Conservation (phyloP, 2,329 filamentous ascomycete genomes). For the Clarireedia homoeocarpa region DNA sequence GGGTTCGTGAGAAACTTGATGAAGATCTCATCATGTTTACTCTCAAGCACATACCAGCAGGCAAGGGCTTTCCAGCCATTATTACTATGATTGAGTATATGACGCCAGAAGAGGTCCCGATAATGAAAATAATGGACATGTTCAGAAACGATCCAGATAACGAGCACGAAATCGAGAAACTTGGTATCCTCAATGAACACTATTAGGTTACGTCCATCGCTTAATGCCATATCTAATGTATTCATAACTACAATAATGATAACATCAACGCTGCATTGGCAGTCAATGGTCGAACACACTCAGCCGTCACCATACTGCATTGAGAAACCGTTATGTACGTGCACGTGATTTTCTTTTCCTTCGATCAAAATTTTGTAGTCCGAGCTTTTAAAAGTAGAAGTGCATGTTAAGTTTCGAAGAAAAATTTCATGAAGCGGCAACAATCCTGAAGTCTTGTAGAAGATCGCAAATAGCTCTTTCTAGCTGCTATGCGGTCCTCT, state of each 20-base stretch:
- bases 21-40: conserved; percentile 5
- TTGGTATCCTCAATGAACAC: neutral
- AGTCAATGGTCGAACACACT: too few relatives aligned
- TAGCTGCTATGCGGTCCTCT: conserved; percentile 28
- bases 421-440: conserved; percentile 5
- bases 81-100: neutral
- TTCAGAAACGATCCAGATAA: neutral
- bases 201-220: neutral
- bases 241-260: too few relatives aligned
- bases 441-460: neutral
- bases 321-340: neutral
- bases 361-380: conserved; percentile 3
- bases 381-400: conserved; percentile 11
- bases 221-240: neutral
- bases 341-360: neutral
- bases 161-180: neutral
- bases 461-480: conserved; percentile 9
- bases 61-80: neutral
- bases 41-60: neutral
- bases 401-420: conserved; percentile 6
- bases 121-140: neutral
- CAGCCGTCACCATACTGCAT: neutral
- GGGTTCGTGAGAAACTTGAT: conserved; percentile 13
- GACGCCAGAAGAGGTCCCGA: neutral
- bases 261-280: too few relatives aligned